Evolutionary conservation across 768 basidiomycete species (phyloP), one percentile per base, ranked within the genome.

Genomic region (Naganishia vishniacii): DNA sequence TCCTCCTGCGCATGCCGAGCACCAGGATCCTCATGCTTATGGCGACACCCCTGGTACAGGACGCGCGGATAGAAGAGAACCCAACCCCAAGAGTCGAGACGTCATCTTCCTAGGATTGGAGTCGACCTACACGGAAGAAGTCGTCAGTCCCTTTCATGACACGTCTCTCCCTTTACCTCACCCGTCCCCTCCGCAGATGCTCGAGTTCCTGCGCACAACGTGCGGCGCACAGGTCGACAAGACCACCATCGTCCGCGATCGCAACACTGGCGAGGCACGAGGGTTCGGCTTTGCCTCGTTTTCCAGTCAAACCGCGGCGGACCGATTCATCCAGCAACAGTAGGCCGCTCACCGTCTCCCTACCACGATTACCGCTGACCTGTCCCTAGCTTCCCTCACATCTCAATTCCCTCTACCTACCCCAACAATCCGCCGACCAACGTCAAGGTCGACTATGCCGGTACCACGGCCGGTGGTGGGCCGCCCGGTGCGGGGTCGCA

Each of bases 241-340:
- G 34, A 18, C 28, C 73, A 97, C 91, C 72, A 93, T 98, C 71
- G 93, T 97, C 77, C 86, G 89, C 82, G 94, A 97, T 78, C 88
- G 88, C 85, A 83, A 85, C 84, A 87, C 94, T 84, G 92, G 92
- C 86, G 86, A 84, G 23, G 93, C 93, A 61, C 94, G 94, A 79
- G 88, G 90, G 73, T 97, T 97, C 75, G 95, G 92, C 64, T 99
- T 99, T 78, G 93, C 91, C 71, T 89, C 91, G 79, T 99, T 99
- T 77, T 80, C 86, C 45, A 86, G 82, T 69, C 81, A 87, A 62
- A 89, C 89, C 70, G 89, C 89, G 64, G 93, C 95, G 20, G 85
- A 87, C 60, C 85, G 88, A 13, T 98, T 97, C 75, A 86, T 99
- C 75, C 86, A 90, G 68, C 88, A 89, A 41, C 83, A 87, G 71